Evolutionary conservation across 2,329 filamentous ascomycete species (phyloP).

Genomic region (Diaporthe citrichinensis): DNA sequence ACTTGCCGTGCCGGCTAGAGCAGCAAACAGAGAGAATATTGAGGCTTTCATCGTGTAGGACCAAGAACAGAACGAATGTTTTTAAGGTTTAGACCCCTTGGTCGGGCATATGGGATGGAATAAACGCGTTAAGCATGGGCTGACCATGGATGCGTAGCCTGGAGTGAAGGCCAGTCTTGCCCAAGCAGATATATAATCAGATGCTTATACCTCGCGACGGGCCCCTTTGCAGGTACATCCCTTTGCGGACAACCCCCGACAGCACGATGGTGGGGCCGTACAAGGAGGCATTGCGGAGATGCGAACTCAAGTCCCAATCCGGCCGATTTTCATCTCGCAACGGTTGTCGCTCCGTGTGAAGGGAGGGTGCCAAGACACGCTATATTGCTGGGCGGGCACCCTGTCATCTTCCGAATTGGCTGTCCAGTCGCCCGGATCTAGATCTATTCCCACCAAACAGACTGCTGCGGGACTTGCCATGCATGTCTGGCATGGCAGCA

Average conservation of each 20-base stretch:
- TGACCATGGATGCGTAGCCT: neutral
- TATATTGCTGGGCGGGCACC: slow-evolving; percentile 8
- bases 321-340: slow-evolving; percentile 13
- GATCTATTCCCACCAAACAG: slow-evolving; percentile 17
- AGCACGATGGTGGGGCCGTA: neutral
- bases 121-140: neutral
- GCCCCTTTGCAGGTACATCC: neutral
- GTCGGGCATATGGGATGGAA: neutral
- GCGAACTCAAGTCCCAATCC: neutral
- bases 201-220: neutral
- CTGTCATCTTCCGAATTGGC: slow-evolving; percentile 14
- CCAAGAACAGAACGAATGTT: neutral
- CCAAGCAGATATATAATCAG: neutral
- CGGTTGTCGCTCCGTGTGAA: neutral
- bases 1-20: neutral
- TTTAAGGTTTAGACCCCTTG: neutral
- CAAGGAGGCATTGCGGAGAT: neutral
- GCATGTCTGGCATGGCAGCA: neutral
- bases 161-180: neutral
- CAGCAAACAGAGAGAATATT: neutral
- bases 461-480: slow-evolving; percentile 14
- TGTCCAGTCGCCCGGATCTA: neutral
- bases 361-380: slow-evolving; percentile 3
- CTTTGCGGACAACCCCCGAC: neutral
- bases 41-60: neutral